Conservation (phyloP, 164 flowering plant species). For the Macadamia tetraphylla region DNA sequence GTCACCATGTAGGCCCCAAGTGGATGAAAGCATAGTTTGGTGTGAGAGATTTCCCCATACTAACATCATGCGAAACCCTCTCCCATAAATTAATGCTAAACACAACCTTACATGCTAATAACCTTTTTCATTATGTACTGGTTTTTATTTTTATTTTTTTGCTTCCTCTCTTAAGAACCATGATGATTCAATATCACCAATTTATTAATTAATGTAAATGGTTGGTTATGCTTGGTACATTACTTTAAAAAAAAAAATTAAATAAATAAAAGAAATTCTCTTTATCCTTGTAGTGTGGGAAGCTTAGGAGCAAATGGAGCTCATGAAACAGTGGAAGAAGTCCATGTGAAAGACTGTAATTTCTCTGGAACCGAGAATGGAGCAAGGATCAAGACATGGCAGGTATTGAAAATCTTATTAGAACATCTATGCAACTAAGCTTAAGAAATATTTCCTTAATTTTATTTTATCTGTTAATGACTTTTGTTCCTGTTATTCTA, state of each 20-base stretch:
- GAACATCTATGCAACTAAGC: neutral
- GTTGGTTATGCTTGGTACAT: no score
- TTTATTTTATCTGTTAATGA: neutral
- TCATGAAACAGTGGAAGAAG: constrained; percentile 12
- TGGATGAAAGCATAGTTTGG: no score
- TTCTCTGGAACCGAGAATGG: constrained; percentile 23
- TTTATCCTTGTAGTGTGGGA: constrained; percentile 19
- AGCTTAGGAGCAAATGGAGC: constrained; percentile 23
- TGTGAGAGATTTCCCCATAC: no score
- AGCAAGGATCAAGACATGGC: constrained; percentile 36
- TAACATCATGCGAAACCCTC: no score
- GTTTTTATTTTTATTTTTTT: no score
- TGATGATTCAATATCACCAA: neutral
- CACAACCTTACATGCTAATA: no score
- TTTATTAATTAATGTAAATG: neutral
- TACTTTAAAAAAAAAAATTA: no score
- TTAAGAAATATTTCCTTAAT: no score
- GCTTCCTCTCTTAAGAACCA: neutral
- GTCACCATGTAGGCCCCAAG: no score
- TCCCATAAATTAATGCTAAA: no score
- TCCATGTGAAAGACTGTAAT: constrained; percentile 17
- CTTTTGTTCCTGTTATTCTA: neutral
- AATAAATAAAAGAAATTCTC: constrained; percentile 21
- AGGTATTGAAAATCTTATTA: constrained; percentile 23
- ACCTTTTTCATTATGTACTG: no score